Evolutionary conservation across 2,329 filamentous ascomycete genomes (phyloP).

Genomic region (Aphanocladium album): DNA sequence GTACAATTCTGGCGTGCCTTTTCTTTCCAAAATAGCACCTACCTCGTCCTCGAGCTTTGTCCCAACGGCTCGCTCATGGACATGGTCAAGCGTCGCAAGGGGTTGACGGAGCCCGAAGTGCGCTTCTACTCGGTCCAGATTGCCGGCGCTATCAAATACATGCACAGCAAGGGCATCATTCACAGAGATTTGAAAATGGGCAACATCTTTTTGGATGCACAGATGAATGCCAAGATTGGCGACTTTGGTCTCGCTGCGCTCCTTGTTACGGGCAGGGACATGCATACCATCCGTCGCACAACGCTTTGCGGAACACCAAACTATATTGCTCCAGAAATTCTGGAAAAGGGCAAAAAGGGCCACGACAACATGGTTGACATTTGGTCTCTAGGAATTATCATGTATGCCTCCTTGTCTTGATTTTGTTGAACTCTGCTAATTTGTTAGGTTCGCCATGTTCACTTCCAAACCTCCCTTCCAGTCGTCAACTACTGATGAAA

Average conservation of each 20-base stretch:
- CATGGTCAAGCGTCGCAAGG: slow-evolving; percentile 89
- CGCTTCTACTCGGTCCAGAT: slow-evolving; percentile 92
- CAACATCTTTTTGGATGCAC: slow-evolving; percentile 88
- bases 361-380: slow-evolving; percentile 98
- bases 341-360: slow-evolving; percentile 89
- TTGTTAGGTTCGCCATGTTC: slow-evolving; percentile 79
- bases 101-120: slow-evolving; percentile 88
- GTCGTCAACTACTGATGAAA: slow-evolving; percentile 81
- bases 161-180: slow-evolving; percentile 92
- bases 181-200: slow-evolving; percentile 97
- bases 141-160: slow-evolving; percentile 94
- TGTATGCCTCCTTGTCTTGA: slow-evolving; percentile 49
- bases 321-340: slow-evolving; percentile 94
- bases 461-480: slow-evolving; percentile 96
- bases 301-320: slow-evolving; percentile 97
- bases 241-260: slow-evolving; percentile 94
- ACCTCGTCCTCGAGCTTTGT: slow-evolving; percentile 90
- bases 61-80: slow-evolving; percentile 96
- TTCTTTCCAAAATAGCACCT: slow-evolving; percentile 82
- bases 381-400: slow-evolving; percentile 96
- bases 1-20: slow-evolving; percentile 95
- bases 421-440: not conserved
- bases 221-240: slow-evolving; percentile 97
- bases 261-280: slow-evolving; percentile 85
- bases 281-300: slow-evolving; percentile 75